phyloP scores from a whole-genome alignment of 129 eudicot species.

The Flaveria sonorensis region DNA sequence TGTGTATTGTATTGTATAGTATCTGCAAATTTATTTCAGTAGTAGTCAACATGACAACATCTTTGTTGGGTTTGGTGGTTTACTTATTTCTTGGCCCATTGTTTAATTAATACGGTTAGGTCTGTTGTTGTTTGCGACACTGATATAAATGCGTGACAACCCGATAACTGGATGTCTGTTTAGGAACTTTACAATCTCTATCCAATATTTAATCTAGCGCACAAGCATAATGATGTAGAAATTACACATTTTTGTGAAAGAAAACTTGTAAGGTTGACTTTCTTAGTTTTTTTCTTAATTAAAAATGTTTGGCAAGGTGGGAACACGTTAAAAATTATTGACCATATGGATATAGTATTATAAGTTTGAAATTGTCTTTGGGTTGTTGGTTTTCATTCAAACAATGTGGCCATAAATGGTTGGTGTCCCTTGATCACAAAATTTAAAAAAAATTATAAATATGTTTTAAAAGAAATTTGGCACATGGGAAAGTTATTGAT shows the following conservation, averaged over 20 bases:
- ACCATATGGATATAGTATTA: conserved; percentile 23
- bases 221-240: background rate
- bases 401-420: conserved; percentile 26
- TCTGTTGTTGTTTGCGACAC: background rate
- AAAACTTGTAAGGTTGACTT: conserved; percentile 27
- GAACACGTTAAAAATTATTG: conserved; percentile 44
- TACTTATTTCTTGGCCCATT: conserved; percentile 4
- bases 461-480: background rate
- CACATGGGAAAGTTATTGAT: conserved; percentile 49
- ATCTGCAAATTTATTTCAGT: conserved; percentile 17
- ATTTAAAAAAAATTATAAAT: background rate
- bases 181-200: background rate
- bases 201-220: background rate
- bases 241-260: conserved; percentile 11
- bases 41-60: conserved; percentile 23
- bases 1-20: conserved; percentile 20
- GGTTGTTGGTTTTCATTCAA: conserved; percentile 14
- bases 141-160: background rate
- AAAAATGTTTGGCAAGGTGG: conserved; percentile 30
- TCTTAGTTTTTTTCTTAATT: background rate
- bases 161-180: background rate
- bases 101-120: background rate
- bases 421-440: conserved; percentile 23
- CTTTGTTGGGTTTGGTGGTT: conserved; percentile 33
- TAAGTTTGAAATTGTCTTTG: conserved; percentile 38